Evolutionary conservation across 2,329 filamentous ascomycete genomes (phyloP).

Genomic region (Teratosphaeria epicoccoides): DNA sequence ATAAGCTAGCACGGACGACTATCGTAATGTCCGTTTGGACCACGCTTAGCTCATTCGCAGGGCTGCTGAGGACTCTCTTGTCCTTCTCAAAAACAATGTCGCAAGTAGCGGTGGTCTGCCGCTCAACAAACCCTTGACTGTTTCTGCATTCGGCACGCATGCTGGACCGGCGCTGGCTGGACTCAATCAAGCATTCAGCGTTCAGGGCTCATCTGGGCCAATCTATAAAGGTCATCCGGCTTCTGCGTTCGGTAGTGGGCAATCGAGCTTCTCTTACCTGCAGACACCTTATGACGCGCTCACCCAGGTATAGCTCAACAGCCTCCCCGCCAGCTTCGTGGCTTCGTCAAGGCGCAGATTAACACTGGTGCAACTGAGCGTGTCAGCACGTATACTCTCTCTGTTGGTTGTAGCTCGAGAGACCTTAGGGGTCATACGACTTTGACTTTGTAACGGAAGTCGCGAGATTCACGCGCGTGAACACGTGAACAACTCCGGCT

Average conservation of each 20-base stretch:
- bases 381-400: conserved; percentile 19
- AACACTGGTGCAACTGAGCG: conserved; percentile 46
- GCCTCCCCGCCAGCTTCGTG: conserved; percentile 60
- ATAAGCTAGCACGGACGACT: conserved; percentile 4
- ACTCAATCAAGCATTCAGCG: conserved; percentile 8
- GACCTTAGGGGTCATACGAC: conserved; percentile 6
- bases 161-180: conserved; percentile 7
- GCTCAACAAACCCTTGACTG: background rate
- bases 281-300: conserved; percentile 16
- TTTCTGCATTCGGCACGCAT: conserved; percentile 1
- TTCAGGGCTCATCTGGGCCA: conserved; percentile 6
- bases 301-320: conserved; percentile 50
- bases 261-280: background rate
- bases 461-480: no score
- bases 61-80: conserved; percentile 3
- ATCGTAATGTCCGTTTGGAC: background rate
- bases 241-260: background rate
- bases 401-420: conserved; percentile 18
- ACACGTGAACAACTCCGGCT: no score
- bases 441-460: background rate
- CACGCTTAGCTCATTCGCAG: conserved; percentile 2
- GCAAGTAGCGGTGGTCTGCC: conserved; percentile 5
- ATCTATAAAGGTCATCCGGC: conserved; percentile 9
- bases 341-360: conserved; percentile 55
- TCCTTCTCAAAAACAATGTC: conserved; percentile 5